Evolutionary conservation across 2,329 filamentous ascomycete genomes (phyloP), one percentile per base, ranked within the genome.

Genomic region (Ophiocordyceps camponoti-saundersi): DNA sequence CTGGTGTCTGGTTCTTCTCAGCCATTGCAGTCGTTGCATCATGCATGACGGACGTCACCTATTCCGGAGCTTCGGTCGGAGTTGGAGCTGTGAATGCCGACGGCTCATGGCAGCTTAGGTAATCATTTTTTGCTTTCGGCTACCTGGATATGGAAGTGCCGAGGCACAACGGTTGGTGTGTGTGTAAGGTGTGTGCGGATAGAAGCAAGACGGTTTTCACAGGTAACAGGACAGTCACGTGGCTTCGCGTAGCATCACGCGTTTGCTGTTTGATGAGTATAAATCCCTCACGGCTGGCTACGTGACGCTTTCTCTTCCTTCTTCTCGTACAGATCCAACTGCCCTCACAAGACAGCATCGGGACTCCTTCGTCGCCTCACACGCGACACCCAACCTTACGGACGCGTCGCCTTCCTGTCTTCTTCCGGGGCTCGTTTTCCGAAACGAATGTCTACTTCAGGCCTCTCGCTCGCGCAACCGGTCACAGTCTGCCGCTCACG

Each of bases 401-500:
- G 32, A 34, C 32, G 32, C 32, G 32, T 34, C 32, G 32, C 32
- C 83, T 80, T 80, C 79, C 82, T 75, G 70, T 62, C 87, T 85
- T 87, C 76, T 75, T 80, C 80, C 84, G 78, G 74, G 70, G 69
- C 71, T 70, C 70, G 68, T 82, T 80, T 80, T 82, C 76, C 75
- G 71, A 60, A 71, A 77, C 73, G 75, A 77, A 79, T 78, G 72
- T 76, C 69, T 70, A 63, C 62, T 55, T 58, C 57, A 63, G 68
- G 61, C 69, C 68, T 62, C 62, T 57, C 59, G 54, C 50, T 50
- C 52, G 55, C 58, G 54, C 53, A 62, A 59, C 56, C 53, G 57
- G 52, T 57, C 66, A 59, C 61, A 64, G 65, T 71, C 68, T 73
- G 72, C 69, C 70, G 72, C 72, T 66, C 70, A 69, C 68, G 72